Conservation (phyloP, 2,329 filamentous ascomycete species). For the Apiospora phragmitis region DNA sequence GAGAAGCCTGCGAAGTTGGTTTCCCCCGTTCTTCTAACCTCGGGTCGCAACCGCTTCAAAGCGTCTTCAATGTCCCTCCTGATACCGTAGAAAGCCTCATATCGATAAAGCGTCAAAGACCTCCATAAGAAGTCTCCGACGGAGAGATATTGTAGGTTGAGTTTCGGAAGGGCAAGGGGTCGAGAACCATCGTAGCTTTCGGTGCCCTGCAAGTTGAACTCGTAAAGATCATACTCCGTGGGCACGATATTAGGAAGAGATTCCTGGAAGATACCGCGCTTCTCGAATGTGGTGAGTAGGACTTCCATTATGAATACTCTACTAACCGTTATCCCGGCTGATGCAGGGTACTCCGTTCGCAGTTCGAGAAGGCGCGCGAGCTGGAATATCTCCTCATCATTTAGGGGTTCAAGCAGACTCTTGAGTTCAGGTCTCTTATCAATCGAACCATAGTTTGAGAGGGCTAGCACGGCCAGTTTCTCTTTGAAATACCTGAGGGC, state of each 20-base stretch:
- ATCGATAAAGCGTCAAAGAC: conserved; percentile 83
- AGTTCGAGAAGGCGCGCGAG: conserved; percentile 74
- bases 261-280: conserved; percentile 81
- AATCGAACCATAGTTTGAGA: conserved; percentile 91
- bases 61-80: conserved; percentile 86
- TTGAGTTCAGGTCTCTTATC: conserved; percentile 78
- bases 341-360: conserved; percentile 77
- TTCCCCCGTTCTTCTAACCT: conserved; percentile 61
- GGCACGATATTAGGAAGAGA: conserved; percentile 73
- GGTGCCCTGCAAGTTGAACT: conserved; percentile 74
- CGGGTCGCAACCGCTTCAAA: conserved; percentile 76
- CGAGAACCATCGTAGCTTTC: conserved; percentile 85
- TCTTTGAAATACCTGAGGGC: conserved; percentile 82
- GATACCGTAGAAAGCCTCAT: conserved; percentile 91
- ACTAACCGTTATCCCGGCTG: conserved; percentile 62
- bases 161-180: conserved; percentile 86
- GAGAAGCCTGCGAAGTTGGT: conserved; percentile 81
- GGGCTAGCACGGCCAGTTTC: conserved; percentile 84
- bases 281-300: conserved; percentile 73
- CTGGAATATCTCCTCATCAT: conserved; percentile 71
- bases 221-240: conserved; percentile 80
- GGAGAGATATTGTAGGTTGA: conserved; percentile 94
- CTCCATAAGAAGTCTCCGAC: conserved; percentile 97
- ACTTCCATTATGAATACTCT: conserved; percentile 70
- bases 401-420: conserved; percentile 70